phyloP scores from a whole-genome alignment of 768 basidiomycete genomes.

The Fomitopsis serialis region DNA sequence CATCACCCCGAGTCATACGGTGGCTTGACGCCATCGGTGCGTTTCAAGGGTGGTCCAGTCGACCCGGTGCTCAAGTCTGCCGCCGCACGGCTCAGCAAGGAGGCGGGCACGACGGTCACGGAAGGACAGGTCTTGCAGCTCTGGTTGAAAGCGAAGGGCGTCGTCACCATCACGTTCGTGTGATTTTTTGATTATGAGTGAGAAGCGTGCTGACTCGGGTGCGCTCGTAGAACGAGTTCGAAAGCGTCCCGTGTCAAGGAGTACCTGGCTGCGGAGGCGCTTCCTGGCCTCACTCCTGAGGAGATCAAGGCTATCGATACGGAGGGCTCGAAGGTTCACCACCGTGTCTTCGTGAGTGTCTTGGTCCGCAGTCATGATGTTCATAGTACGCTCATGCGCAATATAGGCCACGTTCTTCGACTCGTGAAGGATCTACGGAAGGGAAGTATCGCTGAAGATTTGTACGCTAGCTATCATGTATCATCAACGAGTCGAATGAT shows the following conservation, averaged over 20 bases:
- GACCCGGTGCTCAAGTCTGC: conserved; percentile 32
- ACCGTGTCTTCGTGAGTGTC: conserved; percentile 22
- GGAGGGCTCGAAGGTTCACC: conserved; percentile 23
- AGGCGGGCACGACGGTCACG: conserved; percentile 18
- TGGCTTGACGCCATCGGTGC: conserved; percentile 34
- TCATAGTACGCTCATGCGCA: no score
- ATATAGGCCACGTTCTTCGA: no score
- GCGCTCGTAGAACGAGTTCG: conserved; percentile 29
- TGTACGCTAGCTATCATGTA: no score
- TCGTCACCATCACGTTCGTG: conserved; percentile 28
- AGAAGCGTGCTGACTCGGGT: background rate
- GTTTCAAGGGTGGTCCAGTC: conserved; percentile 32
- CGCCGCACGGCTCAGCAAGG: conserved; percentile 17
- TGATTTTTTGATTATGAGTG: background rate
- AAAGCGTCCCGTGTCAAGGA: conserved; percentile 40
- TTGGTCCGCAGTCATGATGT: no score
- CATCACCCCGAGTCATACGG: conserved; percentile 36
- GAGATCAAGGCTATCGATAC: conserved; percentile 24
- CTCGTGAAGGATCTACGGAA: no score
- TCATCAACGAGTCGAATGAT: no score
- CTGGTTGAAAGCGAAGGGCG: conserved; percentile 27
- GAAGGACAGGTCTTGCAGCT: conserved; percentile 25
- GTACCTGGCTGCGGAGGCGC: conserved; percentile 39
- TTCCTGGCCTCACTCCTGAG: conserved; percentile 27
- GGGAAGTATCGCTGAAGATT: no score